Evolutionary conservation across 2,329 filamentous ascomycete genomes (phyloP).

Genomic region (Septoria linicola): DNA sequence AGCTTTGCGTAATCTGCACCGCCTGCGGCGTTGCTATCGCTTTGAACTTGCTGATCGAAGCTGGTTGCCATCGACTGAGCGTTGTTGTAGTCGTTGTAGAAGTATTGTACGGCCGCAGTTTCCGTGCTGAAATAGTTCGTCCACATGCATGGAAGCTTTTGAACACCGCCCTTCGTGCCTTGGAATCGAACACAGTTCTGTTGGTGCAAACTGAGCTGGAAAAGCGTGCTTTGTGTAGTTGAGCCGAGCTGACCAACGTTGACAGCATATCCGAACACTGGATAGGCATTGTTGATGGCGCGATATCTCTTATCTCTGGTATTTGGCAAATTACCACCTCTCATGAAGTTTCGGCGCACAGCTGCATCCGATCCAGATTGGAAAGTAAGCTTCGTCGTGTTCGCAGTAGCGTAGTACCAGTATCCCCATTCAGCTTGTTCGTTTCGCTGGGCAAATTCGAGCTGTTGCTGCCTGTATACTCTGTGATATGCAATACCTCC

Average conservation of each 20-base stretch:
- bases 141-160: constrained; percentile 51
- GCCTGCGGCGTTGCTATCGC: constrained; percentile 48
- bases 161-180: constrained; percentile 35
- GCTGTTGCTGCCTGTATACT: constrained; percentile 34
- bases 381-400: constrained; percentile 44
- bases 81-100: constrained; percentile 50
- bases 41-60: constrained; percentile 47
- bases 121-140: constrained; percentile 52
- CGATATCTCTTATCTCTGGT: constrained; percentile 49
- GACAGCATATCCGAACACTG: constrained; percentile 54
- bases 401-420: constrained; percentile 55
- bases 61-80: constrained; percentile 39
- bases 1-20: constrained; percentile 52
- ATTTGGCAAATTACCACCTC: constrained; percentile 47
- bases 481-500: constrained; percentile 33
- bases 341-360: constrained; percentile 50
- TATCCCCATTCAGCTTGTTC: constrained; percentile 55
- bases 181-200: constrained; percentile 53
- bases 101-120: constrained; percentile 47
- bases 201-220: constrained; percentile 53
- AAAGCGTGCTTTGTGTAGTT: constrained; percentile 43
- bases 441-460: constrained; percentile 46
- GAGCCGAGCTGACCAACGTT: constrained; percentile 49
- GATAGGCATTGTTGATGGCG: constrained; percentile 49
- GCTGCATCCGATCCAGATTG: constrained; percentile 48